These are phyloP conservation scores for Colletotrichum destructivum DNA, from an alignment of 2,329 filamentous ascomycete species.

Conservation along the genomic window DNA sequence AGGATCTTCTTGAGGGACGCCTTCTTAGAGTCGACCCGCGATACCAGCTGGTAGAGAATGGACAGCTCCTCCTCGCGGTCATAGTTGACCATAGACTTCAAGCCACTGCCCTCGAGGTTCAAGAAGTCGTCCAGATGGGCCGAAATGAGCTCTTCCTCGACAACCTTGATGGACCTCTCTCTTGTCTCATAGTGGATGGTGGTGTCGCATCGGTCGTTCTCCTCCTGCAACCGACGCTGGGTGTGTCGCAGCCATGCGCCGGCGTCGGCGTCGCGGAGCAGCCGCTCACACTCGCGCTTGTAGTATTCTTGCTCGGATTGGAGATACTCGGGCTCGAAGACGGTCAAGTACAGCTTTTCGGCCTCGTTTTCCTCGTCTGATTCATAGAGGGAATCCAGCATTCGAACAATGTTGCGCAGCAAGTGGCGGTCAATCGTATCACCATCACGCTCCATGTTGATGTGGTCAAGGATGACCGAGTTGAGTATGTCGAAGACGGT, in stretches of 20 bases:
- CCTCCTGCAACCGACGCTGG: conserved; percentile 81
- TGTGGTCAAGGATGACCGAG: conserved; percentile 88
- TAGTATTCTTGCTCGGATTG: conserved; percentile 82
- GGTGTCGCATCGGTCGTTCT: conserved; percentile 85
- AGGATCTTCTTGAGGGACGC: conserved; percentile 78
- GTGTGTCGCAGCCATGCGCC: conserved; percentile 86
- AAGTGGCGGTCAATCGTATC: conserved; percentile 89
- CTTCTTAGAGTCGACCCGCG: conserved; percentile 83
- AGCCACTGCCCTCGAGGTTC: conserved; percentile 85
- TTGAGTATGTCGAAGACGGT: conserved; percentile 83
- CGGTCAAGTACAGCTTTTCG: conserved; percentile 85
- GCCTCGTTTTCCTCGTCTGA: conserved; percentile 82
- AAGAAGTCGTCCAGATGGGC: conserved; percentile 86
- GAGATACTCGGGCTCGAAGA: conserved; percentile 87
- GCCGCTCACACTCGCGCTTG: conserved; percentile 77
- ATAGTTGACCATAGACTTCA: conserved; percentile 93
- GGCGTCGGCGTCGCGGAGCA: conserved; percentile 85
- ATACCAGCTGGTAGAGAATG: conserved; percentile 86
- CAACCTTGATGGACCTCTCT: conserved; percentile 80
- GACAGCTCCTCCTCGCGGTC: conserved; percentile 83
- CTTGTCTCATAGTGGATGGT: conserved; percentile 82
- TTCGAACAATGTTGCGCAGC: conserved; percentile 86
- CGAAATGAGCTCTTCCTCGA: conserved; percentile 86
- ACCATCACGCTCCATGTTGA: conserved; percentile 92
- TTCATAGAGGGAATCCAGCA: conserved; percentile 92